A percentile compares a stretch with the other conserved stretches of the same genome.
These are phyloP conservation scores for Lojkania enalia DNA, from an alignment of 2,329 filamentous ascomycete species.

Conservation along the genomic window DNA sequence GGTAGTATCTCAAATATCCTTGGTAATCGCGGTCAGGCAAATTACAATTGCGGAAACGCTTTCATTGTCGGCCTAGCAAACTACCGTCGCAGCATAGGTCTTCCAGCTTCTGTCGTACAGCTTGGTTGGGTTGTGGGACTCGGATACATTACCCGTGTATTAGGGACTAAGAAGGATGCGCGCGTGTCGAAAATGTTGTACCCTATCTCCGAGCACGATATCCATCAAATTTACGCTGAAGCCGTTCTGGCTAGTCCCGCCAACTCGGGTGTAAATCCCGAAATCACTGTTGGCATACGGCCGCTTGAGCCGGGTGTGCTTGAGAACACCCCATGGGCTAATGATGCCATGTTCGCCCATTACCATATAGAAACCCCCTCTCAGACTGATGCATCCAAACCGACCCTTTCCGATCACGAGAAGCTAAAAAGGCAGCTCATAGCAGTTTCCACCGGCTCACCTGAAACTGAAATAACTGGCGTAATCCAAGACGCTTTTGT, in stretches of 20 bases:
- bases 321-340: background rate
- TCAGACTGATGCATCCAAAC: background rate
- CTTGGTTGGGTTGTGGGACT: constrained; percentile 48
- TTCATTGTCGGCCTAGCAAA: constrained; percentile 48
- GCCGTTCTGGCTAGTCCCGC: constrained; percentile 9
- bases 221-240: constrained; percentile 14
- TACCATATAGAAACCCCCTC: background rate
- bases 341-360: constrained; percentile 9
- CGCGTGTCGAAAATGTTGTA: constrained; percentile 4
- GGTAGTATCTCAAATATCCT: constrained; percentile 16
- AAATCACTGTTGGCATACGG: constrained; percentile 16
- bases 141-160: constrained; percentile 46
- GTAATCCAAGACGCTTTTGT: constrained; percentile 6
- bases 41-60: constrained; percentile 23
- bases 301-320: constrained; percentile 5
- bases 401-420: constrained; percentile 2
- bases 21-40: constrained; percentile 21
- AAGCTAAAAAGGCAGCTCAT: background rate
- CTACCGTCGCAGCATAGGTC: constrained; percentile 43
- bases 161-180: no score
- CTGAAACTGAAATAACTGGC: background rate
- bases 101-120: constrained; percentile 46
- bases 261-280: constrained; percentile 7
- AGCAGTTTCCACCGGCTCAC: background rate
- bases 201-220: constrained; percentile 14